phyloP scores from a whole-genome alignment of 495 filamentous ascomycete genomes.

The Apiosordaria backusii region DNA sequence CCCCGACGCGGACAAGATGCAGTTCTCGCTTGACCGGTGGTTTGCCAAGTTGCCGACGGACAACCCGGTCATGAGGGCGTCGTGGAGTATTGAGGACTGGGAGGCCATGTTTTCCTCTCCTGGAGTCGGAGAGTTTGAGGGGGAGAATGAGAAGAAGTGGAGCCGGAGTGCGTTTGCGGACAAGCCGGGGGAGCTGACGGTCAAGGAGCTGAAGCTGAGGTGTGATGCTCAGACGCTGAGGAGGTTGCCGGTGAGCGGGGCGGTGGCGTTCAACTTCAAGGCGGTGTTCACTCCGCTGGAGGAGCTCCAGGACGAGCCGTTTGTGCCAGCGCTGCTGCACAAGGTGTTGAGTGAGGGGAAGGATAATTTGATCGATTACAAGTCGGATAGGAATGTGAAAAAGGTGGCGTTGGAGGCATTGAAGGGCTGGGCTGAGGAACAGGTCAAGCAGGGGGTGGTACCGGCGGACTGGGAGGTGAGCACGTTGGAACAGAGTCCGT shows the following conservation, averaged over 20 bases:
- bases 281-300: constrained; percentile 75
- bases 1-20: constrained; percentile 88
- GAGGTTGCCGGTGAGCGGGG: constrained; percentile 71
- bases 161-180: constrained; percentile 21
- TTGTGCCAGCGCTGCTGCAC: constrained; percentile 63
- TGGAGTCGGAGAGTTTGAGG: neutral
- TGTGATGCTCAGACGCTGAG: constrained; percentile 93
- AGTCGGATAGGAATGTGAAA: constrained; percentile 80
- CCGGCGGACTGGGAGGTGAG: constrained; percentile 62
- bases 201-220: constrained; percentile 67
- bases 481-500: constrained; percentile 81
- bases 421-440: constrained; percentile 65
- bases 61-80: constrained; percentile 77
- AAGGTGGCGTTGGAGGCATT: constrained; percentile 68
- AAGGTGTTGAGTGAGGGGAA: constrained; percentile 73
- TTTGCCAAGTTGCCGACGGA: constrained; percentile 75
- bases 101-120: constrained; percentile 59
- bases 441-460: constrained; percentile 61
- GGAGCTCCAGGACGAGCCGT: constrained; percentile 71
- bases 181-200: constrained; percentile 40
- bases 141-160: constrained; percentile 13
- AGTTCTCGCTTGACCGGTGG: constrained; percentile 85
- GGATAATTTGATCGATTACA: constrained; percentile 73
- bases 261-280: constrained; percentile 88
- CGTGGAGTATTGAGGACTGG: constrained; percentile 82